Base-by-base conservation (phyloP, 2,329 filamentous ascomycete genomes). In the Amylocarpus encephaloides region DNA sequence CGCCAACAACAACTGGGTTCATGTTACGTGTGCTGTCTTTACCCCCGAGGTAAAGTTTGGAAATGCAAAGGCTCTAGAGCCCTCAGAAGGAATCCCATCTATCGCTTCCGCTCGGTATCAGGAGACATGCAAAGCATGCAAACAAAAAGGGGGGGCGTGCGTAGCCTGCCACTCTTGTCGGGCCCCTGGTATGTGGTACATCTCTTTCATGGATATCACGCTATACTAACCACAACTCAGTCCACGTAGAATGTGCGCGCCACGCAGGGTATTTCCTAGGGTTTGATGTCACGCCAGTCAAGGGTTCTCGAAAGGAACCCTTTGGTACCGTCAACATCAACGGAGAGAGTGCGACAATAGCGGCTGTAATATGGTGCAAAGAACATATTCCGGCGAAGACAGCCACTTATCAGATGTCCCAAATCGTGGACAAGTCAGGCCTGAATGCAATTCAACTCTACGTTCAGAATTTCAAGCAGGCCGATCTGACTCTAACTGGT, bases 1-100 rank as follows among this genome's bases (percentile, higher is more conserved):
- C 0, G 88, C 86, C 3, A 90, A 94, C 66, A 97, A 97, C 70
- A 97, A 97, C 64, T 98, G 93, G 93, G 88, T 96, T 13, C 93
- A 98, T 66, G 89, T 97, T 26, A 85, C 86, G 34, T 98, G 93
- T 64, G 91, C 93, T 1, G 75, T 95, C 15, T 97, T 88, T 83
- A 91, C 86, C 10, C 83, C 89, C 0, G 93, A 98, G 68, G 85
- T 95, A 62, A 93, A 91, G 64, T 98, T 96, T 67, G 91, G 87
- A 55, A 88, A 88, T 61, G 86, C 90, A 15, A 83, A 84, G 62
- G 82, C 86, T 15, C 72, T 98, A 32, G 86, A 90, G 59, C 85
- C 90, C 30, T 90, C 88, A 1, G 93, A 98, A 70, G 92, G 92
- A 16, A 89, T 98, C 56, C 86, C 87, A 3, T 84, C 86, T 6